A percentile compares a stretch with the other conserved stretches of the same genome.
Conservation (phyloP, 306 rosid species). For the Arachis stenosperma region DNA sequence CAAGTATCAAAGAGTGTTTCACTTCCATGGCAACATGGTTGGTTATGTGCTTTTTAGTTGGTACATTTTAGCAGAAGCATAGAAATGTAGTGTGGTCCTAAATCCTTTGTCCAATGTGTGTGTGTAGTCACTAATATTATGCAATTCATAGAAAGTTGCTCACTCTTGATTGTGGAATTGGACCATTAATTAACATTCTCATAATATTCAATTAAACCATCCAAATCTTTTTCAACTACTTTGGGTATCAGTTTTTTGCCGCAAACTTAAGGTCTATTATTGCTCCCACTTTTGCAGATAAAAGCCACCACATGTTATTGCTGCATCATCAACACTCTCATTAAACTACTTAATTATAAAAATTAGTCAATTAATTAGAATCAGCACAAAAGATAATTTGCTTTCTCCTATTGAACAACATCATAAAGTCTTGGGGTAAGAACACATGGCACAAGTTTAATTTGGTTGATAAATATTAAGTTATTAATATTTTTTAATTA, state of each 20-base stretch:
- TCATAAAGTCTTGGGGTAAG: too few species aligned
- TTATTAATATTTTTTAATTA: too few species aligned
- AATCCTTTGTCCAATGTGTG: slow-evolving; percentile 3
- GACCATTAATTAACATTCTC: slow-evolving; percentile 28
- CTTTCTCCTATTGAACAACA: too few species aligned
- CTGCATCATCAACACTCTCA: slow-evolving; percentile 30
- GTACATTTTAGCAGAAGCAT: slow-evolving; percentile 29
- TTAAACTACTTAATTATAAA: too few species aligned
- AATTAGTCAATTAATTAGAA: too few species aligned
- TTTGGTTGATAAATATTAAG: too few species aligned
- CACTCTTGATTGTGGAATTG: slow-evolving; percentile 6
- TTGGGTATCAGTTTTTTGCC: slow-evolving; percentile 24
- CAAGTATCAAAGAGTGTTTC: slow-evolving; percentile 5
- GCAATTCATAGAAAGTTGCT: slow-evolving; percentile 10
- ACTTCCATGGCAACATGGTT: slow-evolving; percentile 21
- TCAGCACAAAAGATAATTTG: too few species aligned
- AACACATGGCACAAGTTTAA: too few species aligned
- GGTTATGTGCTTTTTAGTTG: slow-evolving; percentile 31
- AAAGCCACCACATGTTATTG: slow-evolving; percentile 27
- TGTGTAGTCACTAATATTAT: slow-evolving; percentile 8
- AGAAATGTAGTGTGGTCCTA: slow-evolving; percentile 30
- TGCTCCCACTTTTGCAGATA: slow-evolving; percentile 23
- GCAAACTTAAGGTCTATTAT: slow-evolving; percentile 31
- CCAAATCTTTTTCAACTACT: slow-evolving; percentile 20
- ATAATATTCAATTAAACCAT: slow-evolving; percentile 3